phyloP scores from a whole-genome alignment of 1,139 yeast genomes.

The Scheffersomyces cryptocercus region DNA sequence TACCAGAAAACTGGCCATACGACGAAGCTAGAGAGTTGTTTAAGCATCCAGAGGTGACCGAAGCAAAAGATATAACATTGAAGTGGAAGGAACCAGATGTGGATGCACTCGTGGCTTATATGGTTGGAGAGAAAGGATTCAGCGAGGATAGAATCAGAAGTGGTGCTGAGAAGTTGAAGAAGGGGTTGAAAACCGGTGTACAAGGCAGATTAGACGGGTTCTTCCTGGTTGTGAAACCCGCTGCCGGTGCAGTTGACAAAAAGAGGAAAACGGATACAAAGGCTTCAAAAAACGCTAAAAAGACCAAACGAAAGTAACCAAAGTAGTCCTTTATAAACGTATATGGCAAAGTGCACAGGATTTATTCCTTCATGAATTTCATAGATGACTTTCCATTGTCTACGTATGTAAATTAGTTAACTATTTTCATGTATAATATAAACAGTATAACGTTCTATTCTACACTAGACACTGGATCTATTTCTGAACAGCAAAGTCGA shows the following conservation, averaged over 20 bases:
- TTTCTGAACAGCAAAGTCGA: no score
- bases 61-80: constrained; percentile 59
- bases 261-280: constrained; percentile 23
- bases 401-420: no score
- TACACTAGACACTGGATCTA: no score
- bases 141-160: constrained; percentile 86
- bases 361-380: no score
- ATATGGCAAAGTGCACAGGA: no score
- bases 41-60: constrained; percentile 73
- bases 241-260: constrained; percentile 31
- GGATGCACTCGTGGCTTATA: constrained; percentile 70
- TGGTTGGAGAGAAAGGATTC: constrained; percentile 81
- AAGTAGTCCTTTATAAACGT: background rate
- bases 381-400: no score
- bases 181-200: constrained; percentile 80
- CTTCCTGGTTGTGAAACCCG: constrained; percentile 65
- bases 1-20: constrained; percentile 96
- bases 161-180: constrained; percentile 83
- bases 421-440: no score
- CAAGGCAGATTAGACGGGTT: constrained; percentile 94
- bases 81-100: constrained; percentile 81
- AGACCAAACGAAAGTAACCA: constrained; percentile 15
- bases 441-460: no score
- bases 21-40: constrained; percentile 85
- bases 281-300: constrained; percentile 17